Evolutionary conservation across 2,329 filamentous ascomycete genomes (phyloP).

Genomic region (Pseudocercospora crystallina): DNA sequence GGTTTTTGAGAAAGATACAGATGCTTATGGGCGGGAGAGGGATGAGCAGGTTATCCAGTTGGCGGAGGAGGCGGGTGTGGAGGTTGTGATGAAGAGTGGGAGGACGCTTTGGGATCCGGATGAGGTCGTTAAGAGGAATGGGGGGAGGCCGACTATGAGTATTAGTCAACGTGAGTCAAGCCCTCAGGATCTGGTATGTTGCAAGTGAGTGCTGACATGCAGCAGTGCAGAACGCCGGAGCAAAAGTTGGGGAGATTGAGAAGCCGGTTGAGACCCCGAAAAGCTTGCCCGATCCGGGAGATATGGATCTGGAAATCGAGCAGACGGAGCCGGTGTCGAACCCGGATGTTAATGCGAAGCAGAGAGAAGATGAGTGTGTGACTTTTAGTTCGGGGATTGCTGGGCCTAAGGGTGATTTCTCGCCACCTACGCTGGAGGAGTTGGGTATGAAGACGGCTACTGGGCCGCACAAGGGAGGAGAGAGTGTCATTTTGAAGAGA

Average conservation of each 20-base stretch:
- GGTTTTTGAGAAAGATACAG: slow-evolving; percentile 77
- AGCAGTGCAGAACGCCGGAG: slow-evolving; percentile 56
- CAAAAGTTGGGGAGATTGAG: slow-evolving; percentile 62
- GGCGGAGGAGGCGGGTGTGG: slow-evolving; percentile 65
- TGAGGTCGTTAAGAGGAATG: slow-evolving; percentile 63
- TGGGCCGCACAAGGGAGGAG: slow-evolving; percentile 69
- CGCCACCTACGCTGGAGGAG: slow-evolving; percentile 69
- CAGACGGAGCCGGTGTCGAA: slow-evolving; percentile 52
- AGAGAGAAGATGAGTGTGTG: slow-evolving; percentile 55
- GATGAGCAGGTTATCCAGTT: slow-evolving; percentile 60
- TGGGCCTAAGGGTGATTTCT: slow-evolving; percentile 68
- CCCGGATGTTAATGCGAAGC: slow-evolving; percentile 61
- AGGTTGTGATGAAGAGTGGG: slow-evolving; percentile 64
- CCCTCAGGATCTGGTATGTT: no score
- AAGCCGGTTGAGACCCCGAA: slow-evolving; percentile 61
- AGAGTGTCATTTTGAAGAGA: slow-evolving; percentile 60
- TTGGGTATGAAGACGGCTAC: slow-evolving; percentile 66
- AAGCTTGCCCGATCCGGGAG: slow-evolving; percentile 63
- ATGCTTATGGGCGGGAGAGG: slow-evolving; percentile 66
- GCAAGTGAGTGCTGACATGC: no score
- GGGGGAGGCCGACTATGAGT: slow-evolving; percentile 72
- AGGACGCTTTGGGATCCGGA: slow-evolving; percentile 74
- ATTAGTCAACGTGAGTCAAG: slow-evolving; percentile 61
- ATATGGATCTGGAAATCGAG: slow-evolving; percentile 59
- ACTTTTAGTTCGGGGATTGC: slow-evolving; percentile 60